phyloP scores from a whole-genome alignment of 495 filamentous ascomycete species.

The Echria macrotheca region DNA sequence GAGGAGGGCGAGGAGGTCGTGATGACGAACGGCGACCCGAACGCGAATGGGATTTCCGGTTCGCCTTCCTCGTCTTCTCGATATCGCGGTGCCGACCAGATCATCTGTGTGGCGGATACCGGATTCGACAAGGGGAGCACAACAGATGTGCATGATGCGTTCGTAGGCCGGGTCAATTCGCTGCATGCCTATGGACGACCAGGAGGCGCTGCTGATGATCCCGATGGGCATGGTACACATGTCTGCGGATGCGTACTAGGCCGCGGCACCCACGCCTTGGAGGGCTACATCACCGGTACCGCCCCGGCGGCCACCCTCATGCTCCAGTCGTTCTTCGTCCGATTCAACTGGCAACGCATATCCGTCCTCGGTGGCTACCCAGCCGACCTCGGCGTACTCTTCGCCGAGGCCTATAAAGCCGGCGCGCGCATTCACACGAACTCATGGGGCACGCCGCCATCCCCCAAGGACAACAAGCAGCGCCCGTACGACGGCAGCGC shows the following conservation, averaged over 20 bases:
- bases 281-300: conserved; percentile 6
- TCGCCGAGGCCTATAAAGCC: neutral
- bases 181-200: neutral
- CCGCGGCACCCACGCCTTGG: neutral
- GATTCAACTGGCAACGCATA: too few species aligned
- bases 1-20: neutral
- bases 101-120: conserved; percentile 4
- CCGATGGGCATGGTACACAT: conserved; percentile 9
- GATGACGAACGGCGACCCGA: too few species aligned
- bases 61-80: neutral
- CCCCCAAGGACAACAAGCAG: neutral
- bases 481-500: neutral
- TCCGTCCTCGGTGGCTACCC: neutral
- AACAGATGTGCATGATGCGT: neutral
- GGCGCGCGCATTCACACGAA: conserved; percentile 29
- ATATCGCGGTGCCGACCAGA: conserved; percentile 1
- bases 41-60: too few species aligned
- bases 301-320: conserved; percentile 4
- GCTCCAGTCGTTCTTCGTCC: neutral
- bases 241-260: conserved; percentile 8
- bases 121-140: conserved; percentile 7
- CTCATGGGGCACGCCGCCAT: conserved; percentile 11
- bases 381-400: neutral
- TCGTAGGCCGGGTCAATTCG: neutral
- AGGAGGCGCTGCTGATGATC: neutral